These are phyloP conservation scores for Colletotrichum tabaci DNA, from an alignment of 2,329 filamentous ascomycete species.

Conservation along the genomic window DNA sequence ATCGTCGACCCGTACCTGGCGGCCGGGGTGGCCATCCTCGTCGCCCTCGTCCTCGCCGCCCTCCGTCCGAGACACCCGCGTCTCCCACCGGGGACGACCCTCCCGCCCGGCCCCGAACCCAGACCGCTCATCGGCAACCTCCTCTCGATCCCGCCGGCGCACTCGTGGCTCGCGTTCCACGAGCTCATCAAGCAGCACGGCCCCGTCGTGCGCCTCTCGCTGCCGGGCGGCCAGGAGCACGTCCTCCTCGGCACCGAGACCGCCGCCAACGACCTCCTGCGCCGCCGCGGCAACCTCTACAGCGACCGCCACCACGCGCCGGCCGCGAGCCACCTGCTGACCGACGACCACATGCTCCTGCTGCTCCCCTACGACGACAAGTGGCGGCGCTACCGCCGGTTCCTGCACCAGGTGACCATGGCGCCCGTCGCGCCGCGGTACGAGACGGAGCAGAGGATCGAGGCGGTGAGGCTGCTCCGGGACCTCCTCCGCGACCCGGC, in stretches of 20 bases:
- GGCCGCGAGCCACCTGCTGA: slow-evolving; percentile 53
- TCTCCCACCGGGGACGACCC: slow-evolving; percentile 31
- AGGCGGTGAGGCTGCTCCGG: slow-evolving; percentile 48
- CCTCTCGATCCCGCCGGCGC: slow-evolving; percentile 50
- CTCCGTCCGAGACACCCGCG: neutral
- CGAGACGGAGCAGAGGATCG: slow-evolving; percentile 50
- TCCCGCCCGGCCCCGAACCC: slow-evolving; percentile 37
- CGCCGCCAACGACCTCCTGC: slow-evolving; percentile 58
- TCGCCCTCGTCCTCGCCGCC: slow-evolving; percentile 12
- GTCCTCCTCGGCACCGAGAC: slow-evolving; percentile 56
- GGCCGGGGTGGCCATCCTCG: slow-evolving; percentile 16
- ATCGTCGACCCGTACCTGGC: slow-evolving; percentile 25
- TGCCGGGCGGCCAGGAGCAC: slow-evolving; percentile 58
- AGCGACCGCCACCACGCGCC: slow-evolving; percentile 53
- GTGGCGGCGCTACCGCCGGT: slow-evolving; percentile 28
- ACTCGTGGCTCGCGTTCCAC: slow-evolving; percentile 59
- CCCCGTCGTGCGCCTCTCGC: slow-evolving; percentile 59
- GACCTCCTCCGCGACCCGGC: slow-evolving; percentile 52
- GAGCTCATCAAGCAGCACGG: slow-evolving; percentile 54
- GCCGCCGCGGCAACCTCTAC: slow-evolving; percentile 57
- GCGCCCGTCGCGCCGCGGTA: slow-evolving; percentile 49
- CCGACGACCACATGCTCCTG: slow-evolving; percentile 47
- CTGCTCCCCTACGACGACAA: slow-evolving; percentile 49
- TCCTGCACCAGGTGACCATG: slow-evolving; percentile 51
- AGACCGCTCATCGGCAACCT: slow-evolving; percentile 51